Evolutionary conservation across 164 flowering plant species (phyloP).

Genomic region (Houttuynia cordata): DNA sequence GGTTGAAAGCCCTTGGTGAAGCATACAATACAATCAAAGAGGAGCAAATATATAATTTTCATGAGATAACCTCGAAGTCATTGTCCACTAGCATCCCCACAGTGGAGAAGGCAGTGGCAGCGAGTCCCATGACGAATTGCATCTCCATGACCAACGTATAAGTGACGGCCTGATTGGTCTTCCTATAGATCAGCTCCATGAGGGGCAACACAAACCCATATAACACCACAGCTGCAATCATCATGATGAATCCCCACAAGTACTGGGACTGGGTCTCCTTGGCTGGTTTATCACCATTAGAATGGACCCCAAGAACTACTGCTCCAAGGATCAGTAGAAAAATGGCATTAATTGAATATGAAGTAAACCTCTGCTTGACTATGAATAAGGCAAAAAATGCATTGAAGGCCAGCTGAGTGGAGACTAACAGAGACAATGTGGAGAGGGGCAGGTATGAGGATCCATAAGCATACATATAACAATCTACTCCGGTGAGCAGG

Average conservation of each 20-base stretch:
- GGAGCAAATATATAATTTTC: no score
- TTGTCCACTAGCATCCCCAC: conserved; percentile 38
- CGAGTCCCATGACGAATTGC: conserved; percentile 25
- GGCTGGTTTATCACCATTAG: conserved; percentile 22
- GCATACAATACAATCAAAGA: no score
- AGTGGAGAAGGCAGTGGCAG: conserved; percentile 34
- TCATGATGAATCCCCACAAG: conserved; percentile 28
- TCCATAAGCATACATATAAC: conserved; percentile 44
- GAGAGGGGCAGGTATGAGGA: conserved; percentile 40
- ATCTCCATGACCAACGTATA: conserved; percentile 41
- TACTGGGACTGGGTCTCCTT: conserved; percentile 20
- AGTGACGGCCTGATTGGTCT: conserved; percentile 21
- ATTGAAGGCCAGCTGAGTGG: conserved; percentile 44
- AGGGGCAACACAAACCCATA: conserved; percentile 31
- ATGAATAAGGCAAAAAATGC: conserved; percentile 35
- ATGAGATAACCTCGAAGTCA: conserved; percentile 37
- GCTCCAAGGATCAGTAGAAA: conserved; percentile 33
- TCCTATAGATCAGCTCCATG: conserved; percentile 24
- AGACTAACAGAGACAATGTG: conserved; percentile 32
- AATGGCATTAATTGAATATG: conserved; percentile 33
- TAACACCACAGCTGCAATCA: conserved; percentile 25
- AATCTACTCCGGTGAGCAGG: conserved; percentile 26
- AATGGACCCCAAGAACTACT: conserved; percentile 28
- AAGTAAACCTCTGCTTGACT: conserved; percentile 40
- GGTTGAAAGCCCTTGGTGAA: no score